These are phyloP conservation scores for Dendrocalamus latiflorus DNA, from an alignment of 202 grass and related monocot species.

Conservation along the genomic window DNA sequence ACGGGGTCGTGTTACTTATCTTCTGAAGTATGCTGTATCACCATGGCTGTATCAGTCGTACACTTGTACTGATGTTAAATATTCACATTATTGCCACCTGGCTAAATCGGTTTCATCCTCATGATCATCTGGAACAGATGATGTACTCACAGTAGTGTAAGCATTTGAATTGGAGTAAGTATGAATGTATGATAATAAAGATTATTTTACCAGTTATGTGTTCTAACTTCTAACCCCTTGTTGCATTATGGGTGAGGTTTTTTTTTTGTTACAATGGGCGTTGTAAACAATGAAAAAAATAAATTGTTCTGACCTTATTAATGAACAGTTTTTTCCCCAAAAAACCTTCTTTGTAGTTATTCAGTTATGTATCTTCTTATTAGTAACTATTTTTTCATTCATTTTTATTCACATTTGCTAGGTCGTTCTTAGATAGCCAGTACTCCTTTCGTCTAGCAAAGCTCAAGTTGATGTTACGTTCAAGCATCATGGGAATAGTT, in stretches of 20 bases:
- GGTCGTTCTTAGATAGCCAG: constrained; percentile 90
- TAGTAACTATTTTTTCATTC: neutral
- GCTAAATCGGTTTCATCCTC: constrained; percentile 19
- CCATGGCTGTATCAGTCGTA: neutral
- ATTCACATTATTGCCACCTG: constrained; percentile 14
- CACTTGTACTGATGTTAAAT: neutral
- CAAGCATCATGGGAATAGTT: constrained; percentile 78
- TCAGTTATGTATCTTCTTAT: neutral
- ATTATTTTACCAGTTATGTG: neutral
- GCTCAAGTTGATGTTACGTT: constrained; percentile 91
- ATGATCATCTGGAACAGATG: neutral
- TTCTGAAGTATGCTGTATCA: constrained; percentile 2
- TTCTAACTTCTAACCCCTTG: neutral
- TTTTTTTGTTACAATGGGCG: neutral
- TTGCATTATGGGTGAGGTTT: neutral
- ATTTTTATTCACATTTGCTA: constrained; percentile 1
- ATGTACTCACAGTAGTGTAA: neutral
- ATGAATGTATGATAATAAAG: constrained; percentile 9
- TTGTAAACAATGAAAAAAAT: neutral
- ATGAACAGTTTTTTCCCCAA: no score
- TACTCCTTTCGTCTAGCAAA: constrained; percentile 83
- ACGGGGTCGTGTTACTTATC: constrained; percentile 2
- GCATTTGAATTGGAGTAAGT: neutral
- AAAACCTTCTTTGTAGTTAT: neutral
- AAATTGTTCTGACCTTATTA: neutral